phyloP scores from a whole-genome alignment of 805 yeast genomes.

The Peterozyma xylosa region DNA sequence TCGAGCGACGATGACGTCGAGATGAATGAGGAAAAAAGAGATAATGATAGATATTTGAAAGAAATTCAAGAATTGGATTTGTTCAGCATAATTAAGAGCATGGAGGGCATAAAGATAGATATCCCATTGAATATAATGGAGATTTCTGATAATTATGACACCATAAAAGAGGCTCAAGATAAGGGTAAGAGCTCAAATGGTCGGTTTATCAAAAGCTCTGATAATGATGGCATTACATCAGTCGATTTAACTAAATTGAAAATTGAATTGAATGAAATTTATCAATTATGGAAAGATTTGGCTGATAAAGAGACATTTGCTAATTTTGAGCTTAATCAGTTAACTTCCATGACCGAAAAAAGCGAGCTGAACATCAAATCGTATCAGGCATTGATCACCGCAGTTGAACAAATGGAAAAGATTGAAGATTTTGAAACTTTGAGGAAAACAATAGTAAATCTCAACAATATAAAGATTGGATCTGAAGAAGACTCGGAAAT shows the following conservation, averaged over 20 bases:
- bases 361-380: constrained; percentile 1
- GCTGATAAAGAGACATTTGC: constrained; percentile 10
- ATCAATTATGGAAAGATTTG: constrained; percentile 6
- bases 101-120: constrained; percentile 25
- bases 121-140: constrained; percentile 30
- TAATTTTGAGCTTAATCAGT: constrained; percentile 11
- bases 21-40: neutral
- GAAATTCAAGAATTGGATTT: constrained; percentile 18
- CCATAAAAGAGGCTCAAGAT: neutral
- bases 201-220: constrained; percentile 1
- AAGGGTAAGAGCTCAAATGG: constrained; percentile 7
- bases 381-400: constrained; percentile 6
- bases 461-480: neutral
- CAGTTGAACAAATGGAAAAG: neutral
- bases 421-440: constrained; percentile 6
- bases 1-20: constrained; percentile 18
- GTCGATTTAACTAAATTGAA: constrained; percentile 10
- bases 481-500: constrained; percentile 16
- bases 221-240: neutral
- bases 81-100: constrained; percentile 25
- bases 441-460: constrained; percentile 16
- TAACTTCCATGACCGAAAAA: constrained; percentile 1
- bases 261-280: constrained; percentile 11
- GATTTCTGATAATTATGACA: constrained; percentile 20
- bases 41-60: neutral